Conservation (phyloP, 2,329 filamentous ascomycete genomes). For the Sphaerulina vaccinii region DNA sequence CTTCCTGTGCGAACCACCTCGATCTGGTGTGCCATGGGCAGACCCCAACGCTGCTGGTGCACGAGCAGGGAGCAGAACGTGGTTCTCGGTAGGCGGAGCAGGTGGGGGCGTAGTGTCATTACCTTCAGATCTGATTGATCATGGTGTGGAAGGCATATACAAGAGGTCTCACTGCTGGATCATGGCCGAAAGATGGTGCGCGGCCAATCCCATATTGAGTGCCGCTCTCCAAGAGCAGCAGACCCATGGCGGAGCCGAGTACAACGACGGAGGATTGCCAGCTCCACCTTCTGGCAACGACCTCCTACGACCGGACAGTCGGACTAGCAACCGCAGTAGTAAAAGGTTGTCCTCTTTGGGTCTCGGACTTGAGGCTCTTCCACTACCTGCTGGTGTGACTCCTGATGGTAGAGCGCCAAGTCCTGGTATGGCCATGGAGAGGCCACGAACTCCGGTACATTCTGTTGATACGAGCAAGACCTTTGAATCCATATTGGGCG, state of each 20-base stretch:
- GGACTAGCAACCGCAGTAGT: constrained; percentile 24
- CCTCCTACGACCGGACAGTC: constrained; percentile 23
- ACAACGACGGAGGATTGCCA: constrained; percentile 20
- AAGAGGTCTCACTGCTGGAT: constrained; percentile 69
- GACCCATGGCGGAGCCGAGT: constrained; percentile 9
- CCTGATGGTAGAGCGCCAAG: constrained; percentile 34
- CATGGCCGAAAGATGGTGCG: constrained; percentile 61
- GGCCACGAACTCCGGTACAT: constrained; percentile 34
- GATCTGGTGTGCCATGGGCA: constrained; percentile 71
- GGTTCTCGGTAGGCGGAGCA: constrained; percentile 70
- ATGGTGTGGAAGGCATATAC: constrained; percentile 67
- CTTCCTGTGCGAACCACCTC: constrained; percentile 74
- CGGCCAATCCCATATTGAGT: constrained; percentile 39
- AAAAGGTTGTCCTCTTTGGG: constrained; percentile 47
- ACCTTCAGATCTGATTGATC: constrained; percentile 63
- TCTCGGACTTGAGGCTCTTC: constrained; percentile 48
- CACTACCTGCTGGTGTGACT: constrained; percentile 45
- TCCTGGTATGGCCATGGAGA: constrained; percentile 16
- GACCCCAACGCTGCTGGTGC: constrained; percentile 52
- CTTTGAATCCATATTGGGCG: constrained; percentile 49
- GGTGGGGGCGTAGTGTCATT: constrained; percentile 60
- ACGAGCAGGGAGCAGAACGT: constrained; percentile 51
- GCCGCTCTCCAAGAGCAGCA: constrained; percentile 31
- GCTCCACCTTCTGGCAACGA: constrained; percentile 23
- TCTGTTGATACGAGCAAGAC: constrained; percentile 44